These are phyloP conservation scores for Aspergillus homomorphus DNA, from an alignment of 495 filamentous ascomycete species.

Conservation along the genomic window DNA sequence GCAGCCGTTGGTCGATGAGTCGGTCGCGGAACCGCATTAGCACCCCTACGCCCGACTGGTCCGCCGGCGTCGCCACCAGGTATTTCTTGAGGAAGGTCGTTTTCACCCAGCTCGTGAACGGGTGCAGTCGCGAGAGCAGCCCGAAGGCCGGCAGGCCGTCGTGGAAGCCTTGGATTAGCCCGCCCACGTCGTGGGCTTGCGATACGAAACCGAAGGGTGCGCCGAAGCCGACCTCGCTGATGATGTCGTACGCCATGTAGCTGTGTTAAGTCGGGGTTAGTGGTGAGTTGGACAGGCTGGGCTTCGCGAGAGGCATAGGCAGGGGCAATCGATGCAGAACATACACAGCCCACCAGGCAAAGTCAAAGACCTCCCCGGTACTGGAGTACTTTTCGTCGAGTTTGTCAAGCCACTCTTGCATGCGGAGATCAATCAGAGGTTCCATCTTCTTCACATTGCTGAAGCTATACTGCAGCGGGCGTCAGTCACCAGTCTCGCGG, in stretches of 20 bases:
- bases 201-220: conserved; percentile 60
- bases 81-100: conserved; percentile 52
- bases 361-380: conserved; percentile 47
- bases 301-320: background rate
- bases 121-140: conserved; percentile 47
- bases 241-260: conserved; percentile 60
- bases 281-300: background rate
- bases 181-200: conserved; percentile 54
- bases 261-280: conserved; percentile 14
- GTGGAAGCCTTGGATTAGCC: conserved; percentile 53
- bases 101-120: conserved; percentile 52
- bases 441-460: conserved; percentile 54
- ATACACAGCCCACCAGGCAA: conserved; percentile 50
- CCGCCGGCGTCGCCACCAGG: conserved; percentile 52
- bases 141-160: conserved; percentile 48
- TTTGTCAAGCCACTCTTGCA: conserved; percentile 42
- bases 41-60: conserved; percentile 43
- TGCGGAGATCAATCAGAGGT: conserved; percentile 43
- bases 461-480: conserved; percentile 46
- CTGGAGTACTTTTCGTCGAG: conserved; percentile 41
- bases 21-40: conserved; percentile 50
- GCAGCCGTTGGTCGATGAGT: conserved; percentile 22
- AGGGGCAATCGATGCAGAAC: conserved; percentile 25
- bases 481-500: conserved; percentile 7
- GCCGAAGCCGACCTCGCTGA: conserved; percentile 63